These are phyloP conservation scores for Eucalyptus erythrocorys DNA, from an alignment of 345 rosid genomes.

Conservation along the genomic window DNA sequence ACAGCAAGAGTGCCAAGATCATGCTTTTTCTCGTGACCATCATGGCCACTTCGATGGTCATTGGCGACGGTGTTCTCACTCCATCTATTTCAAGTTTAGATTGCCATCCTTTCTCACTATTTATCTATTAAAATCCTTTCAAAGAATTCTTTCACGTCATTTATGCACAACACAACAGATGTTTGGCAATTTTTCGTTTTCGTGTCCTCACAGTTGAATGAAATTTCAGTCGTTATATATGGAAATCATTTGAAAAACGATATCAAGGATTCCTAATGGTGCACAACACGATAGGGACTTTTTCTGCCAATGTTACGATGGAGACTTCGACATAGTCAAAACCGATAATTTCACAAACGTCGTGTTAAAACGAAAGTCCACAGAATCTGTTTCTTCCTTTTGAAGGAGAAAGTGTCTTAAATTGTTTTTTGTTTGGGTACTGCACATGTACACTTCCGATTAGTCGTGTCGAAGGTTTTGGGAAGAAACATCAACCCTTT, in stretches of 20 bases:
- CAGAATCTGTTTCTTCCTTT: background rate
- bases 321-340: background rate
- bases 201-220: background rate
- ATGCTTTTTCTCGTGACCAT: conserved; percentile 8
- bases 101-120: background rate
- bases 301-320: background rate
- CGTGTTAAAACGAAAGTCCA: background rate
- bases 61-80: background rate
- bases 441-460: background rate
- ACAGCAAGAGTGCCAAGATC: background rate
- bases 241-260: background rate
- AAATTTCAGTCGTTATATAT: background rate
- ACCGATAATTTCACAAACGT: background rate
- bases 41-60: background rate
- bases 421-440: background rate
- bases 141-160: background rate
- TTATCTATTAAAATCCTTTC: background rate
- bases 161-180: background rate
- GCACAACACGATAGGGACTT: background rate
- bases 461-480: background rate
- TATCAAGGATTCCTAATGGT: background rate
- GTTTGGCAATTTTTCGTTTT: background rate
- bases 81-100: background rate
- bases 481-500: background rate
- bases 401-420: background rate